Evolutionary conservation across 1,284 basidiomycete genomes (phyloP), one percentile per base, ranked within the genome.

Genomic region (Pseudozyma sp.): DNA sequence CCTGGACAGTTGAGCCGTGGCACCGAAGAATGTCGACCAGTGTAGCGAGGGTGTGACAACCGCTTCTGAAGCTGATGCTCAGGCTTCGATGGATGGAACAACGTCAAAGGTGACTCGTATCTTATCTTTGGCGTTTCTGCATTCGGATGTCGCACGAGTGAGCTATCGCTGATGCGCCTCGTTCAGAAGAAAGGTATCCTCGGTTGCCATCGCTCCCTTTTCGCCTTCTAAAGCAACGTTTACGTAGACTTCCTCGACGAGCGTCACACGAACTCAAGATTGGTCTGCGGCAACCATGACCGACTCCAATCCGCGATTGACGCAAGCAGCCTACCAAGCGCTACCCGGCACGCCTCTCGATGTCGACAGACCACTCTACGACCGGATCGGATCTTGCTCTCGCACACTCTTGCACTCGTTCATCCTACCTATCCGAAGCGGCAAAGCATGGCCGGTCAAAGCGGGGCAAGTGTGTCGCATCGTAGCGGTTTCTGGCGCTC

Each of bases 381-480:
- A 54, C 29, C 58, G 58, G 17, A 53, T 60, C 31, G 52, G 51
- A 13, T 46, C 51, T 6, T 10, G 39, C 3, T 17, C 51, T 5
- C 45, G 39, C 13, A 61, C 45, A 6, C 46, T 54, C 10, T 39
- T 39, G 4, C 11, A 13, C 13, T 48, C 45, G 9, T 61, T 61
- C 24, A 16, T 44, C 31, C 49, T 61, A 9, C 58, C 58, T 8
- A 61, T 61, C 30, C 58, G 58, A 13, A 48, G 44, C 33, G 58
- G 58, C 46, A 61, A 67, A 42, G 64, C 64, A 11, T 60, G 64
- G 52, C 10, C 51, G 2, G 46, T 67, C n/a, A 45, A 48, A 51
- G 56, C 64, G 2, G 57, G 64, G 3, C 64, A 60, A 42, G 19
- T 59, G 5, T 67, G 57, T 19, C 52, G 64, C 35, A 67, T 60